These are phyloP conservation scores for Acacia acuminata DNA, from an alignment of 306 rosid genomes.

Conservation along the genomic window DNA sequence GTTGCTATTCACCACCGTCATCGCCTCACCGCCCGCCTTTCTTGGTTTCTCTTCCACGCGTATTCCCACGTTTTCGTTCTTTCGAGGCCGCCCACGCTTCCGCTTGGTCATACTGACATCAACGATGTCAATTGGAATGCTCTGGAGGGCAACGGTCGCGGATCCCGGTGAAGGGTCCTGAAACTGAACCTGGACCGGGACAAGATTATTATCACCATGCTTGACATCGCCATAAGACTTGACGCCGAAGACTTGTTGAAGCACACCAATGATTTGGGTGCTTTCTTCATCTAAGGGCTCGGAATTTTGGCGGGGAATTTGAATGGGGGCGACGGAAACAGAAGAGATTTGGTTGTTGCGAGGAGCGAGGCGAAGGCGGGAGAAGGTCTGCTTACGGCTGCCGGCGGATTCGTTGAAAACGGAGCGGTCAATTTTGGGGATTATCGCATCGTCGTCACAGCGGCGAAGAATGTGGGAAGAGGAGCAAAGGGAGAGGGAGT, in stretches of 20 bases:
- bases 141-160: neutral
- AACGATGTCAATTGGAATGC: constrained; percentile 27
- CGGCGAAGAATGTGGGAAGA: constrained; percentile 33
- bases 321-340: constrained; percentile 27
- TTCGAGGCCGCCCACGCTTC: constrained; percentile 82
- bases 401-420: constrained; percentile 93
- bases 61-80: constrained; percentile 33
- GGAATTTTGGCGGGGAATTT: constrained; percentile 34
- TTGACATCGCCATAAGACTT: constrained; percentile 30
- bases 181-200: constrained; percentile 39
- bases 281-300: constrained; percentile 51
- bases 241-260: constrained; percentile 64
- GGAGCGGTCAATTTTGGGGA: constrained; percentile 90
- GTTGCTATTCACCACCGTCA: neutral
- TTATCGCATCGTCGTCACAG: constrained; percentile 46
- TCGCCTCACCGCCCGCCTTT: neutral
- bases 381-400: constrained; percentile 87
- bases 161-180: constrained; percentile 23
- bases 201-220: constrained; percentile 26
- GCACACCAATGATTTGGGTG: constrained; percentile 43
- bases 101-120: constrained; percentile 39
- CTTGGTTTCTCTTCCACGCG: constrained; percentile 17
- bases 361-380: constrained; percentile 77
- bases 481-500: constrained; percentile 55
- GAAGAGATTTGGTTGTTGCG: constrained; percentile 43